Base-by-base conservation (phyloP, 129 eudicot genomes). In the Pittosporum tobira region DNA sequence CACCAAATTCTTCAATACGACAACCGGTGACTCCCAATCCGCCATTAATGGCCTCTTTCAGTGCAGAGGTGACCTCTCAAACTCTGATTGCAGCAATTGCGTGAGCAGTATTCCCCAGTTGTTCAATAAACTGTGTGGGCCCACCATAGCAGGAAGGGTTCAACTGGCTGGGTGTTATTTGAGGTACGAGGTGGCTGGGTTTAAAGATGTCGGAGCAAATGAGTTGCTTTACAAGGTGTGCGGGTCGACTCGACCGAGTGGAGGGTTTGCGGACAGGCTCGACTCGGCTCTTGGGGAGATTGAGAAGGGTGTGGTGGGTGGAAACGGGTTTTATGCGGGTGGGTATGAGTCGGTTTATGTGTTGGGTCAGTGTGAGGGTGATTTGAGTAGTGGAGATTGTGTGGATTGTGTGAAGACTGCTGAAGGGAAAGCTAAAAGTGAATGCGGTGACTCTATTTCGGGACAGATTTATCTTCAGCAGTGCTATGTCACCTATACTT, bases 361-460 rank as follows among this genome's bases (percentile, higher is more conserved):
- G 59, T 48, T 91, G 94, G 99, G 91, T 5, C 99, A 91, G 78
- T 91, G 99, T 77, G 99, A 91, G 66, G 99, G 96, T 2, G 99
- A 79, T 84, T 68, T 91, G 58, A 67, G 71, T 2, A 53, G 52
- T 8, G 79, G 68, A 22, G 95, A 86, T 23, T 91, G 98, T 78
- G 94, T 61, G 68, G 73, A 67, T 36, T 91, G 99, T 84, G 85
- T 91, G 75, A 79, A 69, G 59, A 75, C 51, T 25, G 99, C 94
- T 10, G 64, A 60, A n/a, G 84, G 79, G 26, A 83, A 65, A 18
- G 77, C 64, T 1, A 63, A 78, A 56, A 73, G 69, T 52, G 84
- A 70, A 45, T 91, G 99, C 63, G 85, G 84, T 24, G 46, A 64
- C 61, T 57, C 85, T 0, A 57, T 81, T 59, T 74, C 80, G 5